Base-by-base conservation (phyloP, 345 rosid genomes). In the Alliaria petiolata region DNA sequence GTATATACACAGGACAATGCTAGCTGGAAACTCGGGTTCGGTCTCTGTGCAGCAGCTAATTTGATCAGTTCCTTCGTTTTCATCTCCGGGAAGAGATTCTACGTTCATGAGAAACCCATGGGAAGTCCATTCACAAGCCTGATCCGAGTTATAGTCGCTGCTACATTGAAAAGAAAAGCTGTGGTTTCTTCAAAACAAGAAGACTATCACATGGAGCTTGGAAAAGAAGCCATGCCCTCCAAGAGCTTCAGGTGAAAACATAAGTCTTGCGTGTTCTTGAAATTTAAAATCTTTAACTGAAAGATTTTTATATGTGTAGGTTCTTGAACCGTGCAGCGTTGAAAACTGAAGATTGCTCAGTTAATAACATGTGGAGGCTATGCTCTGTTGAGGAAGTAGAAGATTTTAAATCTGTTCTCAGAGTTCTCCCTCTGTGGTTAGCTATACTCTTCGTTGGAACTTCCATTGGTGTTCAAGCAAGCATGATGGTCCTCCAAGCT, bases 341-440 rank as follows among this genome's bases (percentile, higher is more conserved):
- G 33, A 79, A 70, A 50, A 77, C 66, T 1, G n/a, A 70, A 0
- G 83, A 79, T 4, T 79, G 70, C 31, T 71, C 79, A 5, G 54
- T 74, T 14, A 58, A 69, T 16, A 84, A 65, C 49, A 71, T 47
- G 0, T 84, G 91, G 88, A 84, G 84, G 52, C 42, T 87, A 28
- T 81, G 90, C 68, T 62, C 84, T 6, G 70, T 63, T 3, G 28
- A 72, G 20, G 85, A 87, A 75, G 92, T 85, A 39, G 96, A 85
- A 67, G 85, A 87, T 76, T 78, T 85, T 6, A 89, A 89, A 70
- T 45, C 71, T 12, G 36, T 89, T 7, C 22, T 87, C 17, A 79
- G 68, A 62, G 69, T 85, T 52, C 46, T 79, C 17, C 92, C 88
- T 10, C 46, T 81, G 3, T 80, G 80, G 73, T 60, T 85, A 59